Evolutionary conservation across 768 basidiomycete genomes (phyloP).

Genomic region (Tylopilus vinaceipallidus): DNA sequence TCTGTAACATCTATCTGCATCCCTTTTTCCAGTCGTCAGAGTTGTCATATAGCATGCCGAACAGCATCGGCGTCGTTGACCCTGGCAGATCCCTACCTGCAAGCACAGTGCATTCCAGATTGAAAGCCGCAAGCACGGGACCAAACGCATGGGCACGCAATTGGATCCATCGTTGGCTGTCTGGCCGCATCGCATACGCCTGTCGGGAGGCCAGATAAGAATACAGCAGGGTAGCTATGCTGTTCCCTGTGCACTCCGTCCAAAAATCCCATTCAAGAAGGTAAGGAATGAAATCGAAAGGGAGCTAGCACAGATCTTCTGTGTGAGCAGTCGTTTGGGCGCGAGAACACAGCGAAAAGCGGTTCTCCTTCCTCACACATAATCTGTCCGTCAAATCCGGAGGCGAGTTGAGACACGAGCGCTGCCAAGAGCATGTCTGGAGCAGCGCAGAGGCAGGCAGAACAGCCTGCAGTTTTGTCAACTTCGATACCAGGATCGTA

Average conservation of each 20-base stretch:
- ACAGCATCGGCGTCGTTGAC: slow-evolving; percentile 67
- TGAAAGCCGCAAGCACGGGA: slow-evolving; percentile 43
- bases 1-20: slow-evolving; percentile 83
- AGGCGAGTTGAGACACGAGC: too few relatives aligned
- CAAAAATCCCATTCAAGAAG: slow-evolving; percentile 45
- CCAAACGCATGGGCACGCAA: slow-evolving; percentile 31
- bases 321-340: too few relatives aligned
- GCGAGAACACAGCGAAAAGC: slow-evolving; percentile 5
- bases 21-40: slow-evolving; percentile 83
- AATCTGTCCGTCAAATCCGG: slow-evolving; percentile 27
- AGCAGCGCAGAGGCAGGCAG: slow-evolving; percentile 38
- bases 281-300: slow-evolving; percentile 28
- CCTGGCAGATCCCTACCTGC: slow-evolving; percentile 17
- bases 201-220: slow-evolving; percentile 26
- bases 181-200: slow-evolving; percentile 41
- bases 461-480: slow-evolving; percentile 37
- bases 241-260: slow-evolving; percentile 39
- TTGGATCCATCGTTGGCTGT: slow-evolving; percentile 15
- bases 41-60: slow-evolving; percentile 79
- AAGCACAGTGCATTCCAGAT: slow-evolving; percentile 39
- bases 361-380: slow-evolving; percentile 1
- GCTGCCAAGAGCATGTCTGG: slow-evolving; percentile 56
- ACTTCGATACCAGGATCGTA: slow-evolving; percentile 32
- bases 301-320: too few relatives aligned
- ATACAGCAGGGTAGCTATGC: slow-evolving; percentile 47